Conservation (phyloP, 345 rosid genomes). For the Capsella bursapastoris region DNA sequence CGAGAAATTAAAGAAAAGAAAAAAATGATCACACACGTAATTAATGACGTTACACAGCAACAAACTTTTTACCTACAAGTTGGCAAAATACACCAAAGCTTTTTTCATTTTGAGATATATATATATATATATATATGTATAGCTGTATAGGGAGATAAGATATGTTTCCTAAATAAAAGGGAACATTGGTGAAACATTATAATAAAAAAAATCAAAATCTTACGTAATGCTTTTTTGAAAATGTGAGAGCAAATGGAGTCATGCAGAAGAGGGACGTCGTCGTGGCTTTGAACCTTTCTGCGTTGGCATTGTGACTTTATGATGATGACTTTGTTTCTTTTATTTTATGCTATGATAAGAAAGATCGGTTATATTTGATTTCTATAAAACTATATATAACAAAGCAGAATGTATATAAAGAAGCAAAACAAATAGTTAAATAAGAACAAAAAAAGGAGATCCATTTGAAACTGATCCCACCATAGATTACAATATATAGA, state of each 20-base stretch:
- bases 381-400: background rate
- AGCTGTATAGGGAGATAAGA: background rate
- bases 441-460: slow-evolving; percentile 22
- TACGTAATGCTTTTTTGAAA: slow-evolving; percentile 28
- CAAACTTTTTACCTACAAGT: slow-evolving; percentile 39
- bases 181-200: slow-evolving; percentile 25
- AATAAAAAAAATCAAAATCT: slow-evolving; percentile 19
- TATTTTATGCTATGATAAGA: slow-evolving; percentile 37
- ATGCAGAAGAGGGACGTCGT: slow-evolving; percentile 40
- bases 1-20: too few species aligned
- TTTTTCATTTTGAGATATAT: background rate
- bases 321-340: slow-evolving; percentile 26
- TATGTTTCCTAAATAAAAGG: slow-evolving; percentile 32
- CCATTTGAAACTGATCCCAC: slow-evolving; percentile 37
- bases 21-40: slow-evolving; percentile 22
- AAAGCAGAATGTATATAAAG: slow-evolving; percentile 1
- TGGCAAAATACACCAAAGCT: slow-evolving; percentile 14
- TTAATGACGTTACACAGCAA: slow-evolving; percentile 22
- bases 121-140: background rate
- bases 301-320: slow-evolving; percentile 41
- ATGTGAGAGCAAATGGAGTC: slow-evolving; percentile 33
- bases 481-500: slow-evolving; percentile 4
- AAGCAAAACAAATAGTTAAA: slow-evolving; percentile 13
- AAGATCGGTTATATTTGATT: slow-evolving; percentile 34
- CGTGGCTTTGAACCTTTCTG: slow-evolving; percentile 44